These are phyloP conservation scores for Carpinus viminea DNA, from an alignment of 306 rosid species.

Conservation along the genomic window DNA sequence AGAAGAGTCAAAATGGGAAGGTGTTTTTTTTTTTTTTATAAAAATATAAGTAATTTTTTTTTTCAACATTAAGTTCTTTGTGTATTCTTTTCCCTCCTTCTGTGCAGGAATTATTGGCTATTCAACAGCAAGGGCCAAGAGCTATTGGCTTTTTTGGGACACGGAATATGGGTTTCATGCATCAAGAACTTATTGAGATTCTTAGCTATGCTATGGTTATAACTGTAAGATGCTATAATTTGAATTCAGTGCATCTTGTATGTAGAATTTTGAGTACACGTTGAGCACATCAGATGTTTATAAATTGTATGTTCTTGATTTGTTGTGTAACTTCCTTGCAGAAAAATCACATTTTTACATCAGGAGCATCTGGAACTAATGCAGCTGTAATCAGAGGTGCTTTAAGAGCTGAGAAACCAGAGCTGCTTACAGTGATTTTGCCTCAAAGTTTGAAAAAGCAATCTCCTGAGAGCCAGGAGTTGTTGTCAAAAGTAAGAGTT, in stretches of 20 bases:
- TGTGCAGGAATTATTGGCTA: slow-evolving; percentile 89
- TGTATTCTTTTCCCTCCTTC: background rate
- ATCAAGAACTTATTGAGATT: slow-evolving; percentile 95
- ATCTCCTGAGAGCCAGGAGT: slow-evolving; percentile 98
- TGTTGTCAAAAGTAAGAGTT: slow-evolving; percentile 82
- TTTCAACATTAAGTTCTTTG: slow-evolving; percentile 4
- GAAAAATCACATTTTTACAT: slow-evolving; percentile 96
- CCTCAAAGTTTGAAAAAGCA: slow-evolving; percentile 97
- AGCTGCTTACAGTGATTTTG: slow-evolving; percentile 92
- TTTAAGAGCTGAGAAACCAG: slow-evolving; percentile 97
- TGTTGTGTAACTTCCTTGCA: slow-evolving; percentile 35
- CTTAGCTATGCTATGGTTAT: slow-evolving; percentile 99
- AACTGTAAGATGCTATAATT: slow-evolving; percentile 69
- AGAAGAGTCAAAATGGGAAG: too few relatives aligned
- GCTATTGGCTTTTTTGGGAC: slow-evolving; percentile 97
- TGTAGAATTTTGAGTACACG: slow-evolving; percentile 25
- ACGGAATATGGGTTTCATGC: slow-evolving; percentile 99
- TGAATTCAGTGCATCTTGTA: slow-evolving; percentile 1
- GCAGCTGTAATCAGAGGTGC: slow-evolving; percentile 99
- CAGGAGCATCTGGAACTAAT: slow-evolving; percentile 99
- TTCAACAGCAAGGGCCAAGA: slow-evolving; percentile 99
- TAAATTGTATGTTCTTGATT: slow-evolving; percentile 15
- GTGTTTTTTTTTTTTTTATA: too few relatives aligned
- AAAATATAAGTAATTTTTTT: background rate
- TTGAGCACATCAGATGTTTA: slow-evolving; percentile 21